phyloP scores from a whole-genome alignment of 2,329 filamentous ascomycete species.

The Thelonectria olida region DNA sequence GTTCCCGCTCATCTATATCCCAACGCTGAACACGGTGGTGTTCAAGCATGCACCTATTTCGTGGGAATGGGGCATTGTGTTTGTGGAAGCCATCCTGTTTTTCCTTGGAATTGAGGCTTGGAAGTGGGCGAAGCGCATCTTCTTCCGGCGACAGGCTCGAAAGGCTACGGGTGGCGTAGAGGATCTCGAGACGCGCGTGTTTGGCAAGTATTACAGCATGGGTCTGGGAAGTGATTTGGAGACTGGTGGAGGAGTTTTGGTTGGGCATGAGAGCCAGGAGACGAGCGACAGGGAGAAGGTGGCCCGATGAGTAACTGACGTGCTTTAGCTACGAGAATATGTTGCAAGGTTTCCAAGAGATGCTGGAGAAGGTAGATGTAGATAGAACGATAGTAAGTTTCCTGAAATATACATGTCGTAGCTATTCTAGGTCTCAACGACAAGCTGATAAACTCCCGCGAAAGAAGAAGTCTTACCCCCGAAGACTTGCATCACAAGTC shows the following conservation, averaged over 20 bases:
- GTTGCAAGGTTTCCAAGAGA: no score
- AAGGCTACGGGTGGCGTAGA: slow-evolving; percentile 27
- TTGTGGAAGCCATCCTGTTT: slow-evolving; percentile 64
- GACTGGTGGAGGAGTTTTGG: not conserved
- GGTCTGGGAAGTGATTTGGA: slow-evolving; percentile 34
- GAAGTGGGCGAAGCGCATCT: slow-evolving; percentile 66
- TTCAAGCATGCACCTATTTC: slow-evolving; percentile 67
- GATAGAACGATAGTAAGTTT: no score
- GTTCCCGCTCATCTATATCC: slow-evolving; percentile 65
- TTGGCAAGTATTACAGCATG: slow-evolving; percentile 44
- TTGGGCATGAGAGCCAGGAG: not conserved
- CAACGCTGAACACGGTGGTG: slow-evolving; percentile 63
- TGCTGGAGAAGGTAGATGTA: no score
- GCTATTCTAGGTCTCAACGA: no score
- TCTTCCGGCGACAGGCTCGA: slow-evolving; percentile 45
- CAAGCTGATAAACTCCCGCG: no score
- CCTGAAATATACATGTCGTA: no score
- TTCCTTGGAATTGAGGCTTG: slow-evolving; percentile 66
- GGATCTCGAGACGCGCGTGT: slow-evolving; percentile 46
- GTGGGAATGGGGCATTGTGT: slow-evolving; percentile 70
- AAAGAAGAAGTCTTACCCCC: no score
- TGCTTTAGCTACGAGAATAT: not conserved
- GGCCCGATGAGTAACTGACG: not conserved
- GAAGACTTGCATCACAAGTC: no score
- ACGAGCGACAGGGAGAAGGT: not conserved